Conservation (phyloP, 2,329 filamentous ascomycete genomes). For the Macroventuria anomochaeta region DNA sequence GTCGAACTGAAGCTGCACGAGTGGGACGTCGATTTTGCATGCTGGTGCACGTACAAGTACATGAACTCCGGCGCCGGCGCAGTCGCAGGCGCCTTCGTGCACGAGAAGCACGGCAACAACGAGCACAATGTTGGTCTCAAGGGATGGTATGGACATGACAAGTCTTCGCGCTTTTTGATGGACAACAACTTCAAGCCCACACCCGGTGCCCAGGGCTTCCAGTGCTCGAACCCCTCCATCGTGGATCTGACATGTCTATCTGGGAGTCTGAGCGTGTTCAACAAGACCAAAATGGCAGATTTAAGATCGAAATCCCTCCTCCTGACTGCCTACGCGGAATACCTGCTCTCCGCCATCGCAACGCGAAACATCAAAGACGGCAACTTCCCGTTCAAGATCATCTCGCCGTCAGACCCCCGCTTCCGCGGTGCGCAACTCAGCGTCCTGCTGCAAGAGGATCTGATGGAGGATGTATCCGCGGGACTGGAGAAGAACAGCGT, state of each 20-base stretch:
- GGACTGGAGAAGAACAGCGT: constrained; percentile 72
- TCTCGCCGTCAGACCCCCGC: constrained; percentile 72
- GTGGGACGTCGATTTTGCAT: constrained; percentile 89
- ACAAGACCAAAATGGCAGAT: constrained; percentile 70
- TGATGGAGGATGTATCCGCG: constrained; percentile 71
- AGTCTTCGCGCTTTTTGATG: constrained; percentile 80
- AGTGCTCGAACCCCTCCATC: constrained; percentile 82
- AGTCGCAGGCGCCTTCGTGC: constrained; percentile 81
- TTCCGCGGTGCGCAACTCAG: constrained; percentile 83
- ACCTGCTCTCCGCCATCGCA: constrained; percentile 35
- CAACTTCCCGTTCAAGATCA: constrained; percentile 52
- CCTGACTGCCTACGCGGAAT: constrained; percentile 70
- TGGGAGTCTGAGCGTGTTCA: constrained; percentile 76
- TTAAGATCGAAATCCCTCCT: constrained; percentile 74
- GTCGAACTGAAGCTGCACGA: constrained; percentile 80
- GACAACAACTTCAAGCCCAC: constrained; percentile 79
- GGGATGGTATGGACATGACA: constrained; percentile 89
- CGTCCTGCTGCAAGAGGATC: constrained; percentile 68
- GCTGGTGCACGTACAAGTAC: constrained; percentile 96
- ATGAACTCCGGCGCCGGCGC: constrained; percentile 83
- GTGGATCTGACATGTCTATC: constrained; percentile 79
- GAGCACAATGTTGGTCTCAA: constrained; percentile 69
- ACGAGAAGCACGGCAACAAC: constrained; percentile 72
- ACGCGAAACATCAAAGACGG: constrained; percentile 29
- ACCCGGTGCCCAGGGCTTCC: constrained; percentile 78